Conservation (phyloP, 768 basidiomycete genomes). For the Lentinus brumalis region DNA sequence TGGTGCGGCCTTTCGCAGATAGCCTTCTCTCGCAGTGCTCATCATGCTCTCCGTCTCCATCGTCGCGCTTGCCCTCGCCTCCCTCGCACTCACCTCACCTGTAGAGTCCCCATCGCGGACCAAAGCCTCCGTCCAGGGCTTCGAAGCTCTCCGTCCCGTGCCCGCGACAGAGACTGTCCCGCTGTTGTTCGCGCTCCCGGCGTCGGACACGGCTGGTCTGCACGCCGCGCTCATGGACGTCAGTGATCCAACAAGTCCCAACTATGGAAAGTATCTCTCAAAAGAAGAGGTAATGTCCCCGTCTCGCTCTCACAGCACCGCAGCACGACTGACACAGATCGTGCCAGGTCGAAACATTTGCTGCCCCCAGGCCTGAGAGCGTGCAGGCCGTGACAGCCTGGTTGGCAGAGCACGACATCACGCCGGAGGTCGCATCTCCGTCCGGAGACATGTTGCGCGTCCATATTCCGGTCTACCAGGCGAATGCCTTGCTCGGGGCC, state of each 20-base stretch:
- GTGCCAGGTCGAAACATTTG: constrained; percentile 44
- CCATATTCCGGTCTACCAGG: constrained; percentile 24
- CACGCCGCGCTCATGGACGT: constrained; percentile 35
- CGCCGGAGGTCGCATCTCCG: constrained; percentile 17
- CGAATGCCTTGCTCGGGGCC: constrained; percentile 29
- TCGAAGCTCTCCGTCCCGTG: no score
- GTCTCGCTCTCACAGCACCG: not conserved
- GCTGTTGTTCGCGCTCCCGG: no score
- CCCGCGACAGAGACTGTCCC: no score
- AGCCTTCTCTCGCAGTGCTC: no score
- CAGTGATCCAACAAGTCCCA: constrained; percentile 31
- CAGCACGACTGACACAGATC: not conserved
- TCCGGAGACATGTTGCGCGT: constrained; percentile 31
- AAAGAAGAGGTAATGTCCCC: constrained; percentile 34
- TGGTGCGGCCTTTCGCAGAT: no score
- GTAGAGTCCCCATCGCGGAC: no score
- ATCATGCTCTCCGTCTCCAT: no score
- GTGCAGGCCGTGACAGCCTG: constrained; percentile 27
- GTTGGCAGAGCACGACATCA: constrained; percentile 27
- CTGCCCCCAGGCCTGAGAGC: constrained; percentile 25
- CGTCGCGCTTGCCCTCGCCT: no score
- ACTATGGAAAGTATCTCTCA: constrained; percentile 35
- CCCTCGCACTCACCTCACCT: no score
- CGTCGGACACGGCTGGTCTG: constrained; percentile 26
- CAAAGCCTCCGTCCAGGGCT: no score